phyloP scores from a whole-genome alignment of 202 grass and related monocot species.

The Carex sylvatica region DNA sequence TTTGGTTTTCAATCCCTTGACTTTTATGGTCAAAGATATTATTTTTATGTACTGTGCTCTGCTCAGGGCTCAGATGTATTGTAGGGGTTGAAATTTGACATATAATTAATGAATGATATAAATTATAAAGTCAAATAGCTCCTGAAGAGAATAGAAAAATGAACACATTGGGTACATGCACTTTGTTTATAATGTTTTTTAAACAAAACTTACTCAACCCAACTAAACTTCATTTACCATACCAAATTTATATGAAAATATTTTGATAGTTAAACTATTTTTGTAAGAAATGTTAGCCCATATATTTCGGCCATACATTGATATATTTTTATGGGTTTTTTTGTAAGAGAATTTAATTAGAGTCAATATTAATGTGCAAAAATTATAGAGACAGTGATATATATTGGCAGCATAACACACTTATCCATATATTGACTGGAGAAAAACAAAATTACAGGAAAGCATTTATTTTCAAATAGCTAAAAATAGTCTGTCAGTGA shows the following conservation, averaged over 20 bases:
- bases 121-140: constrained; percentile 8
- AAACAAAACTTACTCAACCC: background rate
- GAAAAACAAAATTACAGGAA: no score
- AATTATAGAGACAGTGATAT: no score
- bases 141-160: background rate
- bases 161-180: no score
- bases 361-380: background rate
- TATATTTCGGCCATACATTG: background rate
- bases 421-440: no score
- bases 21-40: background rate
- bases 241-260: background rate
- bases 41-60: background rate
- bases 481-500: no score
- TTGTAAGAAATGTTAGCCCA: background rate
- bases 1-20: background rate
- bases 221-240: background rate
- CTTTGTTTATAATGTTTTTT: background rate
- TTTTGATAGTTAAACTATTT: background rate
- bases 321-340: no score
- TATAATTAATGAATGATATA: no score
- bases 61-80: no score
- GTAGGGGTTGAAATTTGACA: background rate
- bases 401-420: no score
- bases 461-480: no score
- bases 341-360: background rate